These are phyloP conservation scores for Xerocomus cyaneibrunnescens DNA, from an alignment of 1,284 basidiomycete genomes.

Conservation along the genomic window DNA sequence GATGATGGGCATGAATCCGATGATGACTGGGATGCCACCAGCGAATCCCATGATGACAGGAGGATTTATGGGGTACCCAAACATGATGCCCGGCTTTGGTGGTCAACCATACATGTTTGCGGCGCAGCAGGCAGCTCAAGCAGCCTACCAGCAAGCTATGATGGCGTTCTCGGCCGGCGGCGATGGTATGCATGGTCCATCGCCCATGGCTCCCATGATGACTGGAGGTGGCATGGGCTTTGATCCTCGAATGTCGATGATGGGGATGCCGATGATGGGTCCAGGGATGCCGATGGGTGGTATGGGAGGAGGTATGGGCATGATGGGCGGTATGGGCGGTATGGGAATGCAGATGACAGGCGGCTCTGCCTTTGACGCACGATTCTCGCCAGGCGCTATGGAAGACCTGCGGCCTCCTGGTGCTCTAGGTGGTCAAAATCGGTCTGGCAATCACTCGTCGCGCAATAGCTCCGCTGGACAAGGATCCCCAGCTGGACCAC, in stretches of 20 bases:
- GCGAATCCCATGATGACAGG: constrained; percentile 53
- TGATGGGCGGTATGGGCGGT: constrained; percentile 43
- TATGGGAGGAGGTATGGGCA: constrained; percentile 29
- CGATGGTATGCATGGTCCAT: constrained; percentile 41
- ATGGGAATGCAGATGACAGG: constrained; percentile 62
- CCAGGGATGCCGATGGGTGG: constrained; percentile 38
- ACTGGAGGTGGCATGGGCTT: constrained; percentile 46
- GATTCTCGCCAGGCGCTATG: constrained; percentile 44
- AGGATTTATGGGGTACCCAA: constrained; percentile 49
- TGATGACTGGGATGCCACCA: constrained; percentile 50
- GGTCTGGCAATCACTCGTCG: constrained; percentile 34
- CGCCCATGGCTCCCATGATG: constrained; percentile 55
- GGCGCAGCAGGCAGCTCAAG: constrained; percentile 83
- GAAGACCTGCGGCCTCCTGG: constrained; percentile 40
- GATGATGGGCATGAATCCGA: constrained; percentile 56
- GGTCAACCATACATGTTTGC: constrained; percentile 88
- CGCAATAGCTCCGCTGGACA: constrained; percentile 35
- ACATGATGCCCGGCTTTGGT: constrained; percentile 62
- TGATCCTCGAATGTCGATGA: constrained; percentile 55
- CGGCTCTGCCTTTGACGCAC: constrained; percentile 53
- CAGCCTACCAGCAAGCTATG: constrained; percentile 91
- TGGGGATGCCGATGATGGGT: constrained; percentile 54
- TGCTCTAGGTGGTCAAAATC: constrained; percentile 31
- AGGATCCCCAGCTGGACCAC: constrained; percentile 35
- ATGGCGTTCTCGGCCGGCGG: constrained; percentile 81